Conservation (phyloP, 371 early-diverging fungal species). For the Actinomucor elegans region DNA sequence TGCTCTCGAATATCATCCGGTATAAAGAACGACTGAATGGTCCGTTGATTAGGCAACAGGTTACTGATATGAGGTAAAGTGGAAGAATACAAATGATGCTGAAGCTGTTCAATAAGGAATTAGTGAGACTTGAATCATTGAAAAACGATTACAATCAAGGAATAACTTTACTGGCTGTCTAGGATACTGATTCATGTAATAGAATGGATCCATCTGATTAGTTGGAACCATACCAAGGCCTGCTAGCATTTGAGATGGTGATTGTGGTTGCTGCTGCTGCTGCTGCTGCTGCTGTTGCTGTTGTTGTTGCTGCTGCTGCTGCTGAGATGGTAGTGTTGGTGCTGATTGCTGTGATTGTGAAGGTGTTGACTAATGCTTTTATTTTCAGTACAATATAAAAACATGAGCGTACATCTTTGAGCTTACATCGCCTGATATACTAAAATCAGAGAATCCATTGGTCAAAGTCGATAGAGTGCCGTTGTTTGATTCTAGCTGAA, state of each 20-base stretch:
- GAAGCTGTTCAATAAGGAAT: no score
- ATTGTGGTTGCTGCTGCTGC: slow-evolving; percentile 9
- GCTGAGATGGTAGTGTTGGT: not conserved
- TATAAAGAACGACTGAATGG: slow-evolving; percentile 81
- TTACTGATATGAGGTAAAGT: slow-evolving; percentile 70
- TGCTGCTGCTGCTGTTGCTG: not conserved
- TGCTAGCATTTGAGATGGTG: slow-evolving; percentile 27
- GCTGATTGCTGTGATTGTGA: no score
- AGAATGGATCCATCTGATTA: slow-evolving; percentile 37
- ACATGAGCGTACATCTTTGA: no score
- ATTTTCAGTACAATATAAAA: no score
- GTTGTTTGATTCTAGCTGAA: not conserved
- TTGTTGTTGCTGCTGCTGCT: not conserved
- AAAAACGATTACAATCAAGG: not conserved
- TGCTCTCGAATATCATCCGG: slow-evolving; percentile 82
- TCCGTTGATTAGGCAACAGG: slow-evolving; percentile 71
- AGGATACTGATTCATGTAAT: slow-evolving; percentile 38
- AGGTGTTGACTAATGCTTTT: no score
- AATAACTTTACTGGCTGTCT: slow-evolving; percentile 43
- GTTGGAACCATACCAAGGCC: slow-evolving; percentile 22
- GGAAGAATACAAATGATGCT: slow-evolving; percentile 77
- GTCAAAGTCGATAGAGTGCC: slow-evolving; percentile 23
- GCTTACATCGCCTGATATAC: slow-evolving; percentile 27
- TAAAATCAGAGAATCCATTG: slow-evolving; percentile 34
- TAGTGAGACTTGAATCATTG: not conserved